Conservation (phyloP, 176 grass and related monocot species). For the Zoysia japonica region DNA sequence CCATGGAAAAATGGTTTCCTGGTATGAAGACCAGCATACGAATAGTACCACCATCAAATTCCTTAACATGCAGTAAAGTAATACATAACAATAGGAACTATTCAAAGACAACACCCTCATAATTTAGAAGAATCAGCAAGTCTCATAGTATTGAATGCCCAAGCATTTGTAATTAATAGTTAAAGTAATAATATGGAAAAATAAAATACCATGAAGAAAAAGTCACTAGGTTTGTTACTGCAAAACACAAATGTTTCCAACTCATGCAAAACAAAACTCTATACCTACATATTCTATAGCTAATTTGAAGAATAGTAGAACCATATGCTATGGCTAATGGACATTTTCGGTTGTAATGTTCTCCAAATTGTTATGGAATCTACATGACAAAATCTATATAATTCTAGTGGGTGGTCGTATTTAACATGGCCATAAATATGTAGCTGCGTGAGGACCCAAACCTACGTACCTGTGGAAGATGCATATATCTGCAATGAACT, state of each 20-base stretch:
- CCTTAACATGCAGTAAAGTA: slow-evolving; percentile 21
- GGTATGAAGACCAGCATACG: not conserved
- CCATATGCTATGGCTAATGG: not conserved
- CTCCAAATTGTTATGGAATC: not conserved
- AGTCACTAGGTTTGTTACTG: not conserved
- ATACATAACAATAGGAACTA: slow-evolving; percentile 14
- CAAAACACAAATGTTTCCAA: slow-evolving; percentile 3
- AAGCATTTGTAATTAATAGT: not conserved
- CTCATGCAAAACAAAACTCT: slow-evolving; percentile 10
- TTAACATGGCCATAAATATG: slow-evolving; percentile 25
- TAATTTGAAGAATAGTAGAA: slow-evolving; percentile 3
- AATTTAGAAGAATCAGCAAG: slow-evolving; percentile 18
- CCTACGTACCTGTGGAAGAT: slow-evolving; percentile 80
- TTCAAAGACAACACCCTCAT: slow-evolving; percentile 11
- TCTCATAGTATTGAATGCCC: slow-evolving; percentile 11
- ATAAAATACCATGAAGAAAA: not conserved
- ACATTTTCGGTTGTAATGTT: not conserved
- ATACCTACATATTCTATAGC: not conserved
- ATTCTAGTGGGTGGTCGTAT: not conserved
- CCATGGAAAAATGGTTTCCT: slow-evolving; percentile 7
- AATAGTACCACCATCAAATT: slow-evolving; percentile 28
- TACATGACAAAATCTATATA: slow-evolving; percentile 19
- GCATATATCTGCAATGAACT: slow-evolving; percentile 98
- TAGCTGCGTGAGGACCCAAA: not conserved
- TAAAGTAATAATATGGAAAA: slow-evolving; percentile 16